Evolutionary conservation across 192 early-diverging fungal genomes (phyloP).

Genomic region (Backusella macrospora): DNA sequence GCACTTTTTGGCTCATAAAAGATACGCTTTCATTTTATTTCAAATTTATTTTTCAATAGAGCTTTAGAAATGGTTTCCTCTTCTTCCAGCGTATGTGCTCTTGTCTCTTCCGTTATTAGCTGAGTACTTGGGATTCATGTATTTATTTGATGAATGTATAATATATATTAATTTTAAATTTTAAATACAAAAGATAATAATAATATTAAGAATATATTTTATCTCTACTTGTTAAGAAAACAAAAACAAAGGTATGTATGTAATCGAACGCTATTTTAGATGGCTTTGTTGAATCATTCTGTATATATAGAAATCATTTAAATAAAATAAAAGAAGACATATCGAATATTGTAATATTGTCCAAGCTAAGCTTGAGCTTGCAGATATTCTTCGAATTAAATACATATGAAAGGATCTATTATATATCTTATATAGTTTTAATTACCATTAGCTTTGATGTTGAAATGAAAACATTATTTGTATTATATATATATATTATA

Average conservation of each 20-base stretch:
- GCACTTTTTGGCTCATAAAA: conserved; percentile 34
- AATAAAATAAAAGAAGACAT: background rate
- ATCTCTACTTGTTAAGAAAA: background rate
- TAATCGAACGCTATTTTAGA: background rate
- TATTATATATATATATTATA: too few species aligned
- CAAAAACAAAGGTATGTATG: background rate
- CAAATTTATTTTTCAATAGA: background rate
- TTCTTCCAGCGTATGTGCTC: too few species aligned
- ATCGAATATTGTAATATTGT: background rate
- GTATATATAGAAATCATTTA: background rate
- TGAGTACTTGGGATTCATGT: too few species aligned
- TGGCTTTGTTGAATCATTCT: background rate
- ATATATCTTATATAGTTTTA: background rate
- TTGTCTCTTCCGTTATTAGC: too few species aligned
- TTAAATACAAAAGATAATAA: background rate
- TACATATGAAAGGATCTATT: background rate
- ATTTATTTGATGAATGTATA: too few species aligned
- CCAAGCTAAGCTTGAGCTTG: background rate
- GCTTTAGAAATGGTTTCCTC: too few species aligned
- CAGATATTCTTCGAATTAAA: background rate
- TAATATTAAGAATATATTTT: background rate
- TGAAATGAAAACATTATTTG: too few species aligned
- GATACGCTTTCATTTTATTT: background rate
- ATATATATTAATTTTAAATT: background rate
- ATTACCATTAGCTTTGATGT: too few species aligned